Percentiles rank a stretch among this genome's conserved stretches.
Conservation (phyloP, 2,329 filamentous ascomycete species). For the Fusarium burgessii region DNA sequence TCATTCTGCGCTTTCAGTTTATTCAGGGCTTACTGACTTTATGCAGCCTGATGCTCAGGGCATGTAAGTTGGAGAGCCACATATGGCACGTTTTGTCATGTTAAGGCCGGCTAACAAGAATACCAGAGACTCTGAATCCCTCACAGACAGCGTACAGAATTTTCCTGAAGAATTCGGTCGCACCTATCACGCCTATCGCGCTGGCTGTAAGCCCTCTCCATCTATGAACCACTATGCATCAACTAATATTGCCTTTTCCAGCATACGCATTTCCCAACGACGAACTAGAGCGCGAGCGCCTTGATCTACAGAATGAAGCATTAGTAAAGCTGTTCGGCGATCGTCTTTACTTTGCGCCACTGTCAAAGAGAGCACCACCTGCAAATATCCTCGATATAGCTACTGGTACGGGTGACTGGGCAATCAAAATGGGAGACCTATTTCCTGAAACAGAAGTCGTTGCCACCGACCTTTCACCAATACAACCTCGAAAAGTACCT, state of each 20-base stretch:
- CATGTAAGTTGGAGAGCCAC: conserved; percentile 36
- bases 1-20: background rate
- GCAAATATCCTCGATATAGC: conserved; percentile 57
- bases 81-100: background rate
- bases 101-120: conserved; percentile 30
- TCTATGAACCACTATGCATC: background rate
- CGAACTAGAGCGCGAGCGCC: conserved; percentile 55
- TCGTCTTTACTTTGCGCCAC: conserved; percentile 59
- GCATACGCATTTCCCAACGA: conserved; percentile 63
- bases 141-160: conserved; percentile 57
- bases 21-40: conserved; percentile 30
- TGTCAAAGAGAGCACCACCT: conserved; percentile 52
- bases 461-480: conserved; percentile 75
- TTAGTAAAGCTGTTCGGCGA: conserved; percentile 55
- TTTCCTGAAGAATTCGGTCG: conserved; percentile 59
- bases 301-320: conserved; percentile 55
- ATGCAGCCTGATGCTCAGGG: conserved; percentile 39
- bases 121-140: conserved; percentile 51
- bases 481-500: conserved; percentile 74
- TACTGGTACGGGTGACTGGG: conserved; percentile 68
- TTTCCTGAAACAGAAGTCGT: conserved; percentile 70
- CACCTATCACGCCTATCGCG: conserved; percentile 61
- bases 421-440: conserved; percentile 73
- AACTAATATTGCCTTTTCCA: conserved; percentile 37
- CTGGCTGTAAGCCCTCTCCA: conserved; percentile 56